Evolutionary conservation across 441 rosid genomes (phyloP).

Genomic region (Mallotus japonicus): DNA sequence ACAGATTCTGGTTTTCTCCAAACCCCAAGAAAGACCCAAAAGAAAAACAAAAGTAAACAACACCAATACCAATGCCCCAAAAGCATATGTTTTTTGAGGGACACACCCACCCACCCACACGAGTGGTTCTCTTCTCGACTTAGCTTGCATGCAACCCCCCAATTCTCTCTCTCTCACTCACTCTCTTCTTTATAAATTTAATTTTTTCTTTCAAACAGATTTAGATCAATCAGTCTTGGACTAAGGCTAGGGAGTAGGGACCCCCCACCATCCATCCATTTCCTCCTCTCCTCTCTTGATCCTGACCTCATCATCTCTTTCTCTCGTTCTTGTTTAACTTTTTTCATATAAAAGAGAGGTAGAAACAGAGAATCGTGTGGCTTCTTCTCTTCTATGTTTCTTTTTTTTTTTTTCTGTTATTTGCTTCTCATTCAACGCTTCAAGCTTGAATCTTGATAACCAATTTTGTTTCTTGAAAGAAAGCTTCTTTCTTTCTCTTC

Average conservation of each 20-base stretch:
- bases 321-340: neutral
- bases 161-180: neutral
- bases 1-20: constrained; percentile 43
- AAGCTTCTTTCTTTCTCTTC: neutral
- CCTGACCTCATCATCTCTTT: neutral
- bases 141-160: constrained; percentile 32
- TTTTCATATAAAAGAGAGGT: neutral
- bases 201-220: neutral
- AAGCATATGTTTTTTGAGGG: constrained; percentile 21
- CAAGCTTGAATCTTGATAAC: neutral
- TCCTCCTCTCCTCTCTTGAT: constrained; percentile 1
- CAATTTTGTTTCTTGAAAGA: neutral
- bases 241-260: constrained; percentile 10
- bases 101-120: constrained; percentile 50
- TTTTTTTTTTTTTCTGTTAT: neutral
- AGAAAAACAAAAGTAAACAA: constrained; percentile 19
- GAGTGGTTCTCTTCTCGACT: constrained; percentile 43
- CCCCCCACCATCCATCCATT: constrained; percentile 7
- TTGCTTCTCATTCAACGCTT: neutral
- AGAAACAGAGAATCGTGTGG: constrained; percentile 28
- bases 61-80: constrained; percentile 28
- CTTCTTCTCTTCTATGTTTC: constrained; percentile 23
- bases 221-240: constrained; percentile 25
- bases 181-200: too few relatives aligned
- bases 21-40: constrained; percentile 35